Base-by-base conservation (phyloP, 2,329 filamentous ascomycete species). In the Fusarium sp. region DNA sequence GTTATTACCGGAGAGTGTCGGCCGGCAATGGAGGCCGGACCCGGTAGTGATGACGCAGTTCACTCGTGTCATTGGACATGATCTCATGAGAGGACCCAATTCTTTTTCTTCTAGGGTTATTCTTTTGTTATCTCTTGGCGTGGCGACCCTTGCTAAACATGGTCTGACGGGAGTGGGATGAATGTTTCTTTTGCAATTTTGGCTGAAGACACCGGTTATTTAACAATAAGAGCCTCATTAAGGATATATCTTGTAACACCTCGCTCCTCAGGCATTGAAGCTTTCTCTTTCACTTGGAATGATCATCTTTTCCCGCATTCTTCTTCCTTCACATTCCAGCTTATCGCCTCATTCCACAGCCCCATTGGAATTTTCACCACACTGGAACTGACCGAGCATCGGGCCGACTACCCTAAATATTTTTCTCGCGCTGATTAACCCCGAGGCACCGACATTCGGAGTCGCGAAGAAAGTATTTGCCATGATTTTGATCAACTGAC, bases 121-220 rank as follows among this genome's bases (percentile, higher is more conserved):
- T 74, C 71, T 27, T 70, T 70, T 29, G 2, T 16, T n/a, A 63
- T 74, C 64, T 74, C 71, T 74, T 74, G 71, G 71, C 61, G 67
- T 40, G 52, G 58, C 57, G 68, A 74, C 74, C 68, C 61, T 64
- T 60, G 71, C 20, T 62, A 1, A 61, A 47, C 37, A 29, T 68
- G 67, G 54, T 22, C 42, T 20, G 42, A 62, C 14, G 13, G 10
- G 10, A 29, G 47, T 10, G 45, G 38, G 16, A 13, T 5, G 34
- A 16, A 14, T 35, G 54, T 57, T 22, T 57, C 14, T 27, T 20
- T 57, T 35, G 10, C n/a, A 35, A 16, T 34, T 22, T 57, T 35
- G 34, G 22, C n/a, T 35, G 54, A 57, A 37, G 14, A 42, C 40
- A 42, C 31, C 13, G 54, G 20, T 3, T 59, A 24, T 27, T 59